Evolutionary conservation across 2,329 filamentous ascomycete genomes (phyloP).

Genomic region (Clarireedia homoeocarpa): DNA sequence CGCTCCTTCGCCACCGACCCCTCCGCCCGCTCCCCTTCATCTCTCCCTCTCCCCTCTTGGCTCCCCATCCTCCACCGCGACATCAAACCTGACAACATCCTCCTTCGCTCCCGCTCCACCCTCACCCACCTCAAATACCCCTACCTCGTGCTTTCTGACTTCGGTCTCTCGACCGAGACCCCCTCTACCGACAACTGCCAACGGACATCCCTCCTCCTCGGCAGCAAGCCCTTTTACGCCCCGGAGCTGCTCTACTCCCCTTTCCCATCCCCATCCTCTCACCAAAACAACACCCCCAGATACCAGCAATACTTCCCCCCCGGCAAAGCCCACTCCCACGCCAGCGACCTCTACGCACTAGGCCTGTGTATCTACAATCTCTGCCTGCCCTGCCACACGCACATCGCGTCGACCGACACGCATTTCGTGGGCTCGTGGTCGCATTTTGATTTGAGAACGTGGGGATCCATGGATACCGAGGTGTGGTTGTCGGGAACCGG

Average conservation of each 20-base stretch:
- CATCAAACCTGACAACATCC: conserved; percentile 27
- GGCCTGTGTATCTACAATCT: conserved; percentile 18
- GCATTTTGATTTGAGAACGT: background rate
- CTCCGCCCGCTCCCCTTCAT: background rate
- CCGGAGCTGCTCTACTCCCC: conserved; percentile 21
- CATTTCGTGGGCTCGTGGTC: background rate
- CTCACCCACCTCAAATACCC: conserved; percentile 18
- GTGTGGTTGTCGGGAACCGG: background rate
- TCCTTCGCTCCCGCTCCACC: conserved; percentile 21
- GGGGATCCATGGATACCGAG: background rate
- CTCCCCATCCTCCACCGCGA: conserved; percentile 25
- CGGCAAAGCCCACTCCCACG: conserved; percentile 9
- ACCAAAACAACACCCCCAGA: no score
- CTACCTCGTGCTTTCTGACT: conserved; percentile 25
- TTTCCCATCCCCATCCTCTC: conserved; percentile 6
- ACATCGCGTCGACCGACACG: no score
- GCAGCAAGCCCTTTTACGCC: conserved; percentile 18
- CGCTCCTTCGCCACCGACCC: conserved; percentile 6
- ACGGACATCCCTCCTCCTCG: background rate
- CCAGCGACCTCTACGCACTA: conserved; percentile 23
- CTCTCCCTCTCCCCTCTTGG: conserved; percentile 12
- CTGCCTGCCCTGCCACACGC: background rate
- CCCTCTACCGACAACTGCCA: conserved; percentile 5
- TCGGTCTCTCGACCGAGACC: conserved; percentile 22
- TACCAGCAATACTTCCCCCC: conserved; percentile 7